These are phyloP conservation scores for Cupressus sempervirens DNA, from an alignment of 75 land plant genomes.

Conservation along the genomic window DNA sequence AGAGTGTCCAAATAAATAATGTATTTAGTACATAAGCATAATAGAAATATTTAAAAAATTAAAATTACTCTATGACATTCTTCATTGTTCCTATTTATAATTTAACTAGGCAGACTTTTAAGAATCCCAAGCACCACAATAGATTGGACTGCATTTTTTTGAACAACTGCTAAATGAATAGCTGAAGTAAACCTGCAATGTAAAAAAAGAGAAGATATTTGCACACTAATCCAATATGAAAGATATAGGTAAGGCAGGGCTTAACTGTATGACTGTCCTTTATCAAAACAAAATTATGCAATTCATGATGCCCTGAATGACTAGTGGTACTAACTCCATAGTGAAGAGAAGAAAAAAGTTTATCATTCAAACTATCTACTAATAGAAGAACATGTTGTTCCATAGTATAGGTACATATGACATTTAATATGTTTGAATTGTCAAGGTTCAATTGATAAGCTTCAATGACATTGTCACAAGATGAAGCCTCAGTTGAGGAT, in stretches of 20 bases:
- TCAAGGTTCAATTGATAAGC: background rate
- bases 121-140: background rate
- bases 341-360: background rate
- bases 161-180: background rate
- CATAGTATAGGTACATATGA: background rate
- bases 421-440: background rate
- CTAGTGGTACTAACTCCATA: background rate
- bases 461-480: background rate
- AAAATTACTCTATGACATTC: background rate
- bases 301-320: background rate
- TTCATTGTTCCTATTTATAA: background rate
- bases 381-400: background rate
- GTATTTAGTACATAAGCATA: background rate
- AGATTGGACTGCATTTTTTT: background rate
- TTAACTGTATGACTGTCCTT: background rate
- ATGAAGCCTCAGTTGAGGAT: background rate
- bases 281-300: background rate
- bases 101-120: background rate
- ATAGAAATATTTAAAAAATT: background rate
- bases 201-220: background rate
- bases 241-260: background rate
- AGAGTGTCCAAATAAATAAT: background rate
- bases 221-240: background rate
- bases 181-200: background rate
- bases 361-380: background rate